Conservation (phyloP, 2,329 filamentous ascomycete genomes). For the Colletotrichum falcatum region DNA sequence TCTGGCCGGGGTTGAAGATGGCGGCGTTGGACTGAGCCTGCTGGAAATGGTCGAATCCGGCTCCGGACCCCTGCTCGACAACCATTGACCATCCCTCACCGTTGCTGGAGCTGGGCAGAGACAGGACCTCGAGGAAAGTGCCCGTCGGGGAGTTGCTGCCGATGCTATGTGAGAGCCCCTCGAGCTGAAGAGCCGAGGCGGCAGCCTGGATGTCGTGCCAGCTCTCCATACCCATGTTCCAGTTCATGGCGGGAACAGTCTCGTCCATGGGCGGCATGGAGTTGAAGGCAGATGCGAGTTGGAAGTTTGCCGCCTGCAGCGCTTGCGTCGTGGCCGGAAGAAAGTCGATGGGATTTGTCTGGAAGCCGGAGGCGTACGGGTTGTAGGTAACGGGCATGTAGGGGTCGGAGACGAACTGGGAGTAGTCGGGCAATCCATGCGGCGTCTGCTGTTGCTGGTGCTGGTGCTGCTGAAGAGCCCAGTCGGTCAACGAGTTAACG, state of each 20-base stretch:
- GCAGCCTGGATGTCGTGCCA: slow-evolving; percentile 82
- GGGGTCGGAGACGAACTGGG: slow-evolving; percentile 68
- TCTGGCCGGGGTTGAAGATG: slow-evolving; percentile 93
- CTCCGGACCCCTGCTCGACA: slow-evolving; percentile 38
- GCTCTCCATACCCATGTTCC: slow-evolving; percentile 75
- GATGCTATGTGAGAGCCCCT: slow-evolving; percentile 57
- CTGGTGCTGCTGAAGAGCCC: slow-evolving; percentile 69
- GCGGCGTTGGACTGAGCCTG: slow-evolving; percentile 66
- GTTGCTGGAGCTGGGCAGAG: slow-evolving; percentile 83
- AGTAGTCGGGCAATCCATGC: slow-evolving; percentile 58
- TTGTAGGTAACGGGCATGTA: slow-evolving; percentile 49
- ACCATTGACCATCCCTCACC: slow-evolving; percentile 85
- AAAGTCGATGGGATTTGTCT: slow-evolving; percentile 70
- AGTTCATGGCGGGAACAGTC: slow-evolving; percentile 67
- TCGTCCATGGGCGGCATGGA: slow-evolving; percentile 69
- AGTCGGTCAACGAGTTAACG: slow-evolving; percentile 68
- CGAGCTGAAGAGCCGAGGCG: slow-evolving; percentile 65
- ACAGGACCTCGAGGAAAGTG: slow-evolving; percentile 85
- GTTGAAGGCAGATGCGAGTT: slow-evolving; percentile 73
- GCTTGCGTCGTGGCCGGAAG: slow-evolving; percentile 72
- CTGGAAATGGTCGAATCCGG: slow-evolving; percentile 74
- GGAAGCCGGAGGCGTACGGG: slow-evolving; percentile 64
- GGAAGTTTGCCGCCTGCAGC: slow-evolving; percentile 70
- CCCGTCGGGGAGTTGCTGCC: slow-evolving; percentile 60
- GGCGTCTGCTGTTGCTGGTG: slow-evolving; percentile 52